A percentile compares a stretch with the other conserved stretches of the same genome.
Evolutionary conservation across 2,329 filamentous ascomycete species (phyloP).

Genomic region (Colletotrichum nymphaeae): DNA sequence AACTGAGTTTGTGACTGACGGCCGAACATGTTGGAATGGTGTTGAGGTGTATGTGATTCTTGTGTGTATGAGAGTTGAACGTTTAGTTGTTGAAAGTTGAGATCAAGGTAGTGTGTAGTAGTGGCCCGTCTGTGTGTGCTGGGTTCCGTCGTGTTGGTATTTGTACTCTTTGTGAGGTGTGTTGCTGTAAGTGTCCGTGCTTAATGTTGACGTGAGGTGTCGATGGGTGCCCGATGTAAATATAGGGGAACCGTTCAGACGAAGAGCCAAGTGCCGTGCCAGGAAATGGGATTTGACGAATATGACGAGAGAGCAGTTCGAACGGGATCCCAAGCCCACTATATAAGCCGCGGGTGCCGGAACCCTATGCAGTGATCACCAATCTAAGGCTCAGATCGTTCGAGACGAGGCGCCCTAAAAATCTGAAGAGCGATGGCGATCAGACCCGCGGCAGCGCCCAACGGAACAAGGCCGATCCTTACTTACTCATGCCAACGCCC

Average conservation of each 20-base stretch:
- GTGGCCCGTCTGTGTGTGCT: neutral
- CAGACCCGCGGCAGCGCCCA: conserved; percentile 31
- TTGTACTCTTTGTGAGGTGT: neutral
- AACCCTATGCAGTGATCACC: conserved; percentile 35
- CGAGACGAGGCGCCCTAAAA: conserved; percentile 30
- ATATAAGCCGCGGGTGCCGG: conserved; percentile 30
- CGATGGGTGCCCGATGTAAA: conserved; percentile 12
- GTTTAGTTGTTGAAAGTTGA: neutral
- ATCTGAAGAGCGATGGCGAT: conserved; percentile 24
- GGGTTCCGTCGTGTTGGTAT: neutral
- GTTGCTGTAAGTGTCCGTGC: neutral
- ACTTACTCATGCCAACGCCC: conserved; percentile 29
- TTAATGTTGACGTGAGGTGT: conserved; percentile 7
- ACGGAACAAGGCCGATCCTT: conserved; percentile 34
- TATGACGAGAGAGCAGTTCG: neutral
- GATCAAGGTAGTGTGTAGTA: neutral
- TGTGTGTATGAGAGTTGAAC: neutral
- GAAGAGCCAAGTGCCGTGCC: conserved; percentile 14
- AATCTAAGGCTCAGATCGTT: conserved; percentile 33
- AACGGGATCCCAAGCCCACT: conserved; percentile 26
- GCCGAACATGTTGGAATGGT: conserved; percentile 19
- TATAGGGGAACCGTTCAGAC: neutral
- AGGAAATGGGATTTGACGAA: neutral
- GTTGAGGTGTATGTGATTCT: neutral
- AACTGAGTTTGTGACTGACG: conserved; percentile 10